Evolutionary conservation across 2,329 filamentous ascomycete species (phyloP).

Genomic region (Paecilomyces niveus): DNA sequence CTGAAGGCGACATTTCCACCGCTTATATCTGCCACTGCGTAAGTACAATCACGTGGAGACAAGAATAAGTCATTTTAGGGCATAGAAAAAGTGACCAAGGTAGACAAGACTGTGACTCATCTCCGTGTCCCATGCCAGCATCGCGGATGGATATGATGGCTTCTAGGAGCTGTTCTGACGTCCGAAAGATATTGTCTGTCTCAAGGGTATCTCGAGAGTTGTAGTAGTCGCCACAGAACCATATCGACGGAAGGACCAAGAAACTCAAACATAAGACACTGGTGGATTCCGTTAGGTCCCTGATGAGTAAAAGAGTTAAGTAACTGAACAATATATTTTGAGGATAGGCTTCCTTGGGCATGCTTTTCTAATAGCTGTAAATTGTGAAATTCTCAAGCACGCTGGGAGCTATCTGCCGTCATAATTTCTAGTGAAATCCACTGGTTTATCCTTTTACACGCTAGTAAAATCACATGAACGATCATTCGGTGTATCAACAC

Average conservation of each 20-base stretch:
- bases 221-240: constrained; percentile 15
- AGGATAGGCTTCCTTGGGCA: constrained; percentile 6
- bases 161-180: constrained; percentile 21
- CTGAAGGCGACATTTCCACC: constrained; percentile 19
- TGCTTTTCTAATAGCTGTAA: constrained; percentile 8
- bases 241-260: constrained; percentile 21
- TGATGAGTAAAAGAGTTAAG: constrained; percentile 22
- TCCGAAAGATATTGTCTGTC: constrained; percentile 16
- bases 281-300: constrained; percentile 28
- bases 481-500: constrained; percentile 10
- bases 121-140: constrained; percentile 22
- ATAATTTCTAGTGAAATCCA: constrained; percentile 28
- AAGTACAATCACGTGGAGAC: no score
- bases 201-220: constrained; percentile 13
- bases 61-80: no score
- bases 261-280: constrained; percentile 27
- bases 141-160: constrained; percentile 20
- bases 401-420: constrained; percentile 14
- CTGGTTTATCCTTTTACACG: constrained; percentile 9
- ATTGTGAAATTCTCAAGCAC: constrained; percentile 14
- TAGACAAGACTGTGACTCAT: constrained; percentile 9
- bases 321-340: constrained; percentile 18
- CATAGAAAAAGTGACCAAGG: not conserved
- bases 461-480: constrained; percentile 7
- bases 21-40: constrained; percentile 16